Conservation (phyloP, 257 asterid species). For the Parsonsia alboflavescens region DNA sequence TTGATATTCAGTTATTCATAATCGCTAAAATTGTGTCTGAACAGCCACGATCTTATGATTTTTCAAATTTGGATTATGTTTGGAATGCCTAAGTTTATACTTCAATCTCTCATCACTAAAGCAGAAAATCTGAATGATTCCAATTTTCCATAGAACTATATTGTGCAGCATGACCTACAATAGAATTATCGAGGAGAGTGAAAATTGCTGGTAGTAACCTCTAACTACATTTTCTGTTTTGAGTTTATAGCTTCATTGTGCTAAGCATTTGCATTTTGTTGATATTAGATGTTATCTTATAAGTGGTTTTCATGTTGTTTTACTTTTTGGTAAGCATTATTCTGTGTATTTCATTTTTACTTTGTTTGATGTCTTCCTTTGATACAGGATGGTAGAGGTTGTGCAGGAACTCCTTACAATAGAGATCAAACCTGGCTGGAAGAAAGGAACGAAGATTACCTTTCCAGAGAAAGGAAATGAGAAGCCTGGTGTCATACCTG, state of each 20-base stretch:
- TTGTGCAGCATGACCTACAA: neutral
- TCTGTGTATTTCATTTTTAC: neutral
- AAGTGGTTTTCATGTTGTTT: neutral
- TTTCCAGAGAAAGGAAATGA: constrained; percentile 44
- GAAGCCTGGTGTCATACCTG: constrained; percentile 32
- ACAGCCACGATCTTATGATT: neutral
- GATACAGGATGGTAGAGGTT: constrained; percentile 23
- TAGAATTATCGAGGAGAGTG: neutral
- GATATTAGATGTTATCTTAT: neutral
- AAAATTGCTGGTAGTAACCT: neutral
- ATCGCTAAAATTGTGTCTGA: neutral
- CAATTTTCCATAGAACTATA: neutral
- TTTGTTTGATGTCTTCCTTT: neutral
- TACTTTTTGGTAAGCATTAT: neutral
- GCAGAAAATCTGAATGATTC: neutral
- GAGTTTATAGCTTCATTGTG: neutral
- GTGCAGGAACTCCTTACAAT: constrained; percentile 34
- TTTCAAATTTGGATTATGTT: neutral
- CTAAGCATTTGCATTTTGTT: neutral
- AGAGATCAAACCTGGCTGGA: constrained; percentile 41
- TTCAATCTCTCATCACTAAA: neutral
- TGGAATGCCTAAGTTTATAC: neutral
- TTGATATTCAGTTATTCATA: neutral
- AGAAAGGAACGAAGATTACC: constrained; percentile 48
- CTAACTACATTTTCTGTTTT: neutral